phyloP scores from a whole-genome alignment of 192 early-diverging fungal genomes.

The Coemansia sp. region DNA sequence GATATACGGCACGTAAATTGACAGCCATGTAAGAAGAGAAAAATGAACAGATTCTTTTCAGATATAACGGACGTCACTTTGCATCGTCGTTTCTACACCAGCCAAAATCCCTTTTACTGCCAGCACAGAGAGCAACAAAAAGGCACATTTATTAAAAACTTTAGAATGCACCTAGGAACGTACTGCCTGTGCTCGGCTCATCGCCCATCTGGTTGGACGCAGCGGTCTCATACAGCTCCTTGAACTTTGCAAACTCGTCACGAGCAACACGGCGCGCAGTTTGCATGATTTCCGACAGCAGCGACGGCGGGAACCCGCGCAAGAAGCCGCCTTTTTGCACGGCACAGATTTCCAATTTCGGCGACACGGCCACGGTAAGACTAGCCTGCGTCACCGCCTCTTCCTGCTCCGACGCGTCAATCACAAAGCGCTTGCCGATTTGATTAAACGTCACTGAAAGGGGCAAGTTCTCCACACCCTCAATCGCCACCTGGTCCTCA shows the following conservation, averaged over 20 bases:
- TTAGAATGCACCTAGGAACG: constrained; percentile 48
- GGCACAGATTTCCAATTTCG: constrained; percentile 74
- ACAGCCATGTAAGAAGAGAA: background rate
- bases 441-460: constrained; percentile 79
- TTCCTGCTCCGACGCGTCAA: constrained; percentile 87
- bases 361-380: constrained; percentile 79
- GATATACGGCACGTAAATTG: background rate
- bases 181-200: constrained; percentile 47
- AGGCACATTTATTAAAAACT: background rate
- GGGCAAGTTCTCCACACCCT: constrained; percentile 78
- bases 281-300: constrained; percentile 43
- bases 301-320: constrained; percentile 41
- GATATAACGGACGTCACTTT: too few species aligned
- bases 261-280: constrained; percentile 30
- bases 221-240: constrained; percentile 21
- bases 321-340: constrained; percentile 72
- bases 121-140: background rate
- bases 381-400: constrained; percentile 81
- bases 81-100: background rate
- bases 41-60: background rate
- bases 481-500: constrained; percentile 75
- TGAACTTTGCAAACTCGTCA: constrained; percentile 30
- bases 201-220: constrained; percentile 6
- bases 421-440: constrained; percentile 79
- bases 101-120: background rate